Base-by-base conservation (phyloP, 257 asterid species). In the Penstemon eatonii region DNA sequence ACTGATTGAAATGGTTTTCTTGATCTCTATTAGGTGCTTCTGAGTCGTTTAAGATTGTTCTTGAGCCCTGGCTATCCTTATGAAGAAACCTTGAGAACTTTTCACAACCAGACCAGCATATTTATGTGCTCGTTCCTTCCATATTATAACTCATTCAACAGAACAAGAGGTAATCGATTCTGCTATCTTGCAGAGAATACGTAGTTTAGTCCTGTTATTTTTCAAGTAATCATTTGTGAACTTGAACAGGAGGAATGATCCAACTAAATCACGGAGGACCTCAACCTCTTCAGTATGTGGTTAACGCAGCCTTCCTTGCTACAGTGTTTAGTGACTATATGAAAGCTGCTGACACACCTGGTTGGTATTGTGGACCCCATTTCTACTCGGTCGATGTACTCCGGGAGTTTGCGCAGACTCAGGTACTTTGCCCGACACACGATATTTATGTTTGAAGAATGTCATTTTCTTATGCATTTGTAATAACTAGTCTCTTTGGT, bases 331-430 rank as follows among this genome's bases (percentile, higher is more conserved):
- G 95, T 15, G 98, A 93, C 80, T 93, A 90, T 67, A 92, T 93
- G 77, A 84, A 71, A 33, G 97, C 98, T 63, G 95, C 95, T 0
- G 96, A 93, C 65, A 88, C 95, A 7, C 98, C 98, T 37, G 98
- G 98, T 33, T 93, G 98, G 98, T 82, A 89, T 33, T 93, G 98
- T 75, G 98, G 98, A 65, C 98, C 98, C 65, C 87, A 66, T 65
- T 93, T 93, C 89, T 93, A 86, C 82, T 84, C 97, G 19, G 77
- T 80, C 6, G 90, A 89, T 50, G 84, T 84, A 79, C 89, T 93
- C 60, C 91, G 96, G 4, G 69, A 87, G 80, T 93, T 90, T 11
- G 97, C 98, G 0, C 75, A 86, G 77, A 88, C 98, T 4, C 98
- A 93, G 97, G 98, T 90, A 81, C 43, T 10, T 25, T 25, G 33